Evolutionary conservation across 495 filamentous ascomycete species (phyloP).

Genomic region (Niebla homalea): DNA sequence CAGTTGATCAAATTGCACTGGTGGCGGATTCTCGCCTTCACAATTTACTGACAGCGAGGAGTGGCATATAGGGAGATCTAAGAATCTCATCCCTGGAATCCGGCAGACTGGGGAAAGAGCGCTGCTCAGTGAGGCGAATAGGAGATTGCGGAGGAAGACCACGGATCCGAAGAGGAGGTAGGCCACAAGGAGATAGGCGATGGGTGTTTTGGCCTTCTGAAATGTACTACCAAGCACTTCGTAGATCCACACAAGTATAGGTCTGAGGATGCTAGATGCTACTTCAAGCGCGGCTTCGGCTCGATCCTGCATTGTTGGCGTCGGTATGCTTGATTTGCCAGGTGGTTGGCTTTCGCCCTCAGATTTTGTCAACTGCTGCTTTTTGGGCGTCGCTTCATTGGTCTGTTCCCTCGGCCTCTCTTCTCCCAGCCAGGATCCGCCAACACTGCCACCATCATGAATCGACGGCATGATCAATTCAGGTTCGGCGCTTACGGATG

Average conservation of each 20-base stretch:
- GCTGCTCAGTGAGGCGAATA: constrained; percentile 33
- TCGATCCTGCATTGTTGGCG: constrained; percentile 6
- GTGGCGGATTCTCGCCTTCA: constrained; percentile 12
- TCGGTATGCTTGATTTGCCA: background rate
- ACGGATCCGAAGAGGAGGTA: constrained; percentile 37
- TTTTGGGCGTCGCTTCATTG: background rate
- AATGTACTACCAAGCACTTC: constrained; percentile 38
- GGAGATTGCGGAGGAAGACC: constrained; percentile 36
- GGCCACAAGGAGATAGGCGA: constrained; percentile 39
- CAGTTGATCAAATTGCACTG: constrained; percentile 51
- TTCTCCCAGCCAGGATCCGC: constrained; percentile 20
- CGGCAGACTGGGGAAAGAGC: constrained; percentile 51
- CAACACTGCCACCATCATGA: constrained; percentile 17
- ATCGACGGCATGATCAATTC: constrained; percentile 37
- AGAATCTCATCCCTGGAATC: constrained; percentile 43
- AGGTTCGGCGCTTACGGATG: constrained; percentile 21
- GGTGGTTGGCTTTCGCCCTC: too few species aligned
- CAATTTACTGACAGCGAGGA: constrained; percentile 14
- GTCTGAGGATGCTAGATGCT: constrained; percentile 12
- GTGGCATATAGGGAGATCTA: constrained; percentile 49
- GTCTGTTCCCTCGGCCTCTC: constrained; percentile 4
- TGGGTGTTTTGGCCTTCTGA: constrained; percentile 35
- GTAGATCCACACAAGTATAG: constrained; percentile 29
- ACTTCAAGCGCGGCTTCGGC: constrained; percentile 7
- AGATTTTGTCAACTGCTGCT: background rate